Evolutionary conservation across 164 flowering plant genomes (phyloP).

Genomic region (Nymphaea colorata): DNA sequence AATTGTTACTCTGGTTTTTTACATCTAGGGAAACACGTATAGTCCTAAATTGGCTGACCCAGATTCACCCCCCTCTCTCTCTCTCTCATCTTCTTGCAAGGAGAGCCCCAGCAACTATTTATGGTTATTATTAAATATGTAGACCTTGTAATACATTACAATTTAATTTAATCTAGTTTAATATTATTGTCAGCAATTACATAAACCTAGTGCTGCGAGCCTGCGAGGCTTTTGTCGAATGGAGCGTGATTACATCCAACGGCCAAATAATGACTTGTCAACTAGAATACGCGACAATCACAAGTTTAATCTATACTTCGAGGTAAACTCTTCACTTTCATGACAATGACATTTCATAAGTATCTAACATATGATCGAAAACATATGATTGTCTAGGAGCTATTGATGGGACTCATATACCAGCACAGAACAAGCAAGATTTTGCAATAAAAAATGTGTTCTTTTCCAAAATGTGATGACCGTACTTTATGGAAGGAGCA

Average conservation of each 20-base stretch:
- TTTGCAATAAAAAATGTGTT: slow-evolving; percentile 37
- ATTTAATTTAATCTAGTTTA: too few relatives aligned
- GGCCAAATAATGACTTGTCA: not conserved
- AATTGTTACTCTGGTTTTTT: too few relatives aligned
- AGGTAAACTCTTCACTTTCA: not conserved
- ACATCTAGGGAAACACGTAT: too few relatives aligned
- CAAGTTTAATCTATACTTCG: slow-evolving; percentile 6
- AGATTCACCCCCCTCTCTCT: too few relatives aligned
- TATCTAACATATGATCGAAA: not conserved
- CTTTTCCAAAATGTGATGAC: slow-evolving; percentile 11
- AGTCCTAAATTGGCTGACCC: too few relatives aligned
- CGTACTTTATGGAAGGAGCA: too few relatives aligned
- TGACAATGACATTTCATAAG: not conserved
- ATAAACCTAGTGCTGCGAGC: too few relatives aligned
- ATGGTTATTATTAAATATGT: too few relatives aligned
- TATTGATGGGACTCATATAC: slow-evolving; percentile 49
- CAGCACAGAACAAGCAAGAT: slow-evolving; percentile 61
- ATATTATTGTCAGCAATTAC: too few relatives aligned
- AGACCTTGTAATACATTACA: too few relatives aligned
- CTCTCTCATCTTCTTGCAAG: too few relatives aligned
- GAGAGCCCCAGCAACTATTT: too few relatives aligned
- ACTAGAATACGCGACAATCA: not conserved
- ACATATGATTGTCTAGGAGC: slow-evolving; percentile 49
- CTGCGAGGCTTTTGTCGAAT: slow-evolving; percentile 3
- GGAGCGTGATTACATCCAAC: slow-evolving; percentile 2